Conservation (phyloP, 2,329 filamentous ascomycete genomes). For the Cladophialophora exuberans region DNA sequence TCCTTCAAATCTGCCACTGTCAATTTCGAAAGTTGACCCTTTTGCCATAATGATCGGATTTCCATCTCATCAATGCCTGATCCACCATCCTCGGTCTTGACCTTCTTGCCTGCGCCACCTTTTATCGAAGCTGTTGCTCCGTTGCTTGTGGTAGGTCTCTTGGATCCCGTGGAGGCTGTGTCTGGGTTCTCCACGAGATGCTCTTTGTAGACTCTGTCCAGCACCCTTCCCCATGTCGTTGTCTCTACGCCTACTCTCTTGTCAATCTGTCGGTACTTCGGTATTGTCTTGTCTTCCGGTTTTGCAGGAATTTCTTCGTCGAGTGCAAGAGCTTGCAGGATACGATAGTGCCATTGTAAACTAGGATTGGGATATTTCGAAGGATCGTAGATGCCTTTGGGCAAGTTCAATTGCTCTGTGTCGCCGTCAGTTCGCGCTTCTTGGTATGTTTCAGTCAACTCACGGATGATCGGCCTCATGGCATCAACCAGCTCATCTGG, state of each 20-base stretch:
- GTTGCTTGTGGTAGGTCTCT: constrained; percentile 42
- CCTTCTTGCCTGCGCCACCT: constrained; percentile 49
- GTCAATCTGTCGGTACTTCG: constrained; percentile 83
- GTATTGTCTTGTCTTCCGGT: constrained; percentile 77
- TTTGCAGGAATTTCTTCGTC: constrained; percentile 84
- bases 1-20: constrained; percentile 52
- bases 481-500: constrained; percentile 74
- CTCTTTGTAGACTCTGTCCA: constrained; percentile 62
- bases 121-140: constrained; percentile 23
- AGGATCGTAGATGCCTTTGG: constrained; percentile 82
- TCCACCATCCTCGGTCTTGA: constrained; percentile 44
- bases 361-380: constrained; percentile 87
- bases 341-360: constrained; percentile 96
- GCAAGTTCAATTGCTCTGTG: constrained; percentile 76
- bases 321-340: constrained; percentile 86
- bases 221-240: constrained; percentile 71
- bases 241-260: constrained; percentile 83
- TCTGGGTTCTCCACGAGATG: constrained; percentile 46
- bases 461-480: constrained; percentile 75
- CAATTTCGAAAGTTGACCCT: constrained; percentile 50
- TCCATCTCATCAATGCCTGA: constrained; percentile 39
- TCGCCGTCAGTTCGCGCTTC: constrained; percentile 7
- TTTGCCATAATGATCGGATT: constrained; percentile 46
- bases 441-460: constrained; percentile 1
- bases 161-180: constrained; percentile 50